Base-by-base conservation (phyloP, 345 rosid species). In the Citrus inodora region DNA sequence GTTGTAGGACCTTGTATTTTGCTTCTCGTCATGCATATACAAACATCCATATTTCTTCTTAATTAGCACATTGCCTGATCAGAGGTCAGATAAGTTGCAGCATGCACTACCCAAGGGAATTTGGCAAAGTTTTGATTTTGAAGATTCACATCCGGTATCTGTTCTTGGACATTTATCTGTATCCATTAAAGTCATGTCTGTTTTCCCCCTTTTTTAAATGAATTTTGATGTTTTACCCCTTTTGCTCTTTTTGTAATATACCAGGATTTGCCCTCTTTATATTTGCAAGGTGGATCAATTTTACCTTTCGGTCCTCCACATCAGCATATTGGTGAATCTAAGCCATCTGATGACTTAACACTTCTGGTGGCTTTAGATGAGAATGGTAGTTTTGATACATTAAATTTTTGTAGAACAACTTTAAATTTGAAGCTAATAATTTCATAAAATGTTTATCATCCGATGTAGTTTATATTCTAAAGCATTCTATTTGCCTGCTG, bases 201-300 rank as follows among this genome's bases (percentile, higher is more conserved):
- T 2, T 30, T 51, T 38, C 3, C 13, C 13, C 9, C 9, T 38
- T 38, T 28, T 17, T 64, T 8, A 25, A 55, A 55, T 19, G 22
- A 60, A 78, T 24, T 76, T 48, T 40, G 62, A 71, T 22, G 71
- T 60, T 75, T 17, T 68, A 68, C 19, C 19, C 25, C 28, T 75
- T 78, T 21, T 24, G 77, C 17, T 38, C 48, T 71, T n/a, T 73
- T 37, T 61, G 55, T 22, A 79, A 56, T 79, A 61, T 84, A 62
- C 67, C 88, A 95, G 97, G 98, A 95, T 86, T 89, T 95, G 73
- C 98, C 98, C 40, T 79, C 87, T 16, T 85, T 95, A 82, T 92
- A 85, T 87, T 90, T 93, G 87, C 91, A 84, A 92, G 98, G 98
- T 28, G 98, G 98, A 84, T 90, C 90, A 78, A 90, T 95, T 76